Conservation (phyloP, 2,329 filamentous ascomycete species). For the Parafenestella ontariensis region DNA sequence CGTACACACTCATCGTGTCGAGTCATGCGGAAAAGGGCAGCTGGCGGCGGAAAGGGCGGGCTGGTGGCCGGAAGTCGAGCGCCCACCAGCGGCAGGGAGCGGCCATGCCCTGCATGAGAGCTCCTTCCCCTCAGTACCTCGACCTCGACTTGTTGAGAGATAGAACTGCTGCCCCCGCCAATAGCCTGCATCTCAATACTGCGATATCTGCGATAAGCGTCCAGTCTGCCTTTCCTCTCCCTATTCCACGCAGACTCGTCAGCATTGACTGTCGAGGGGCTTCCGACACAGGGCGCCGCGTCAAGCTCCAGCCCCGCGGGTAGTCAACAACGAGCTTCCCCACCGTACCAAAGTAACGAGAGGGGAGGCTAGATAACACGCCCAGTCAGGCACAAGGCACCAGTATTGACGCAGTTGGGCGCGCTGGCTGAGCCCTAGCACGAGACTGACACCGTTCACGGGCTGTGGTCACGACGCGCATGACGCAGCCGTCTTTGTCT, state of each 20-base stretch:
- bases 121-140: slow-evolving; percentile 16
- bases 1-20: neutral
- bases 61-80: slow-evolving; percentile 13
- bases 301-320: slow-evolving; percentile 25
- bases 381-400: slow-evolving; percentile 22
- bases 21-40: slow-evolving; percentile 3
- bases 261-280: slow-evolving; percentile 27
- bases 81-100: neutral
- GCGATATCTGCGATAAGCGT: slow-evolving; percentile 11
- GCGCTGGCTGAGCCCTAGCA: slow-evolving; percentile 20
- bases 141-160: slow-evolving; percentile 10
- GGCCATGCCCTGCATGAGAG: slow-evolving; percentile 19
- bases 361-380: slow-evolving; percentile 15
- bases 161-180: slow-evolving; percentile 10
- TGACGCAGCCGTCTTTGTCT: slow-evolving; percentile 36
- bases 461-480: slow-evolving; percentile 26
- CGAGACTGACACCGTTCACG: slow-evolving; percentile 26
- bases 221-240: neutral
- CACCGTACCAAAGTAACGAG: slow-evolving; percentile 11
- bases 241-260: neutral
- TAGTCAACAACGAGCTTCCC: slow-evolving; percentile 12
- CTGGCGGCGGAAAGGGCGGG: slow-evolving; percentile 14
- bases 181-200: slow-evolving; percentile 27
- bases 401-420: slow-evolving; percentile 7
- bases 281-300: slow-evolving; percentile 16